Evolutionary conservation across 345 rosid genomes (phyloP), one percentile per base, ranked within the genome.

Genomic region (Salix koriyanagi): DNA sequence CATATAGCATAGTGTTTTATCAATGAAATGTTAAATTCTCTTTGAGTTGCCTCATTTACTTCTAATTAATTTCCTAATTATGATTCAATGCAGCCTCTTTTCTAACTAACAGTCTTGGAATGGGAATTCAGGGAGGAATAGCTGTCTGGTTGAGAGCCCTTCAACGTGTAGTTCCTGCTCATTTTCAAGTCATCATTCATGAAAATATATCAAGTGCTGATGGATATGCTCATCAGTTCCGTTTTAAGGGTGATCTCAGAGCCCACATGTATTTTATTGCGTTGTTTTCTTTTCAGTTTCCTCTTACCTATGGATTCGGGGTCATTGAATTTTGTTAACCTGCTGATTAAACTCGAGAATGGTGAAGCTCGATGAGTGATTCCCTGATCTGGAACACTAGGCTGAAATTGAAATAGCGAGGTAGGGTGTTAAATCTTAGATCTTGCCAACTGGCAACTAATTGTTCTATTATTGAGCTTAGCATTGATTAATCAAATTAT

Each of bases 1-100:
- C 86, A 83, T 86, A 86, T 79, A 86, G 87, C 86, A 81, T 84
- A 82, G 87, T 67, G 84, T 84, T 83, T 79, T 77, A 83, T 77
- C 74, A 83, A 85, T 85, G 86, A 84, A 84, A 85, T 88, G 80
- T 80, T 82, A 69, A 75, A 75, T 71, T 81, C 58, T 74, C 74
- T 78, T 67, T 61, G 81, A 82, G 84, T 84, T 72, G 84, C 72
- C 56, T 72, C 77, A 34, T 80, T 75, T 18, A 69, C 72, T 58
- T 69, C 79, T 75, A 75, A 56, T 82, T 70, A 71, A 67, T 76
- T 75, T 34, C 36, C 69, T 60, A 75, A 79, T 75, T 65, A 69
- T 56, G 72, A 66, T 61, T 64, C 75, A 16, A 76, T 54, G 67
- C 81, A 44, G 48, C 73, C 44, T 39, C 66, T 14, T 19, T 46